Percentiles rank a stretch among this genome's conserved stretches.
Conservation (phyloP, 2,329 filamentous ascomycete genomes). For the Phoma herbarum region DNA sequence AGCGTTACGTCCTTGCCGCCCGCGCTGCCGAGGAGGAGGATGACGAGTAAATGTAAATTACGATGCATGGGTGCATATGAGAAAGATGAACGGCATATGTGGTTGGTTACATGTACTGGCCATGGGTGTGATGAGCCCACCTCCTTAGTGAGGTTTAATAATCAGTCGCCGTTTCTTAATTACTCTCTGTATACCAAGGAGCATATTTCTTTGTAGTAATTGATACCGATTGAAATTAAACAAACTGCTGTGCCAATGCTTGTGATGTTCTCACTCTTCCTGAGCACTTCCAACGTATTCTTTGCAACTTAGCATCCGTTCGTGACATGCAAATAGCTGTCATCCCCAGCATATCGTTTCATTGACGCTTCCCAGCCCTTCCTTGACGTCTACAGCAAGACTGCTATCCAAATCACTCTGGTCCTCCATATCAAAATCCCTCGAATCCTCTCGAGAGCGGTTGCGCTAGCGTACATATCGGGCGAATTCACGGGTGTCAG, state of each 20-base stretch:
- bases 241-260: background rate
- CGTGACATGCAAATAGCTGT: background rate
- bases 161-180: conserved; percentile 40
- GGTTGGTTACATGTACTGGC: conserved; percentile 38
- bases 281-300: background rate
- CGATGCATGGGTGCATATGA: conserved; percentile 27
- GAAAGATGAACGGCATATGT: conserved; percentile 33
- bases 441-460: background rate
- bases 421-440: background rate
- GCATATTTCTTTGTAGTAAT: conserved; percentile 41
- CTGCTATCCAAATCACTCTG: conserved; percentile 1
- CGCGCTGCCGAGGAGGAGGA: conserved; percentile 61
- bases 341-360: background rate
- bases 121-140: conserved; percentile 38
- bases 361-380: background rate
- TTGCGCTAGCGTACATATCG: conserved; percentile 6
- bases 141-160: conserved; percentile 37
- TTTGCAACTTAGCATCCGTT: background rate
- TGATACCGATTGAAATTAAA: conserved; percentile 29
- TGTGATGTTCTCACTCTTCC: background rate
- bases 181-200: conserved; percentile 43
- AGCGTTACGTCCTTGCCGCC: conserved; percentile 56
- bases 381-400: background rate
- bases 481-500: conserved; percentile 20
- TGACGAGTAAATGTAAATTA: conserved; percentile 50